Percentiles rank a stretch among this genome's conserved stretches.
These are phyloP conservation scores for Cercospora brassicicola DNA, from an alignment of 2,329 filamentous ascomycete genomes.

Conservation along the genomic window DNA sequence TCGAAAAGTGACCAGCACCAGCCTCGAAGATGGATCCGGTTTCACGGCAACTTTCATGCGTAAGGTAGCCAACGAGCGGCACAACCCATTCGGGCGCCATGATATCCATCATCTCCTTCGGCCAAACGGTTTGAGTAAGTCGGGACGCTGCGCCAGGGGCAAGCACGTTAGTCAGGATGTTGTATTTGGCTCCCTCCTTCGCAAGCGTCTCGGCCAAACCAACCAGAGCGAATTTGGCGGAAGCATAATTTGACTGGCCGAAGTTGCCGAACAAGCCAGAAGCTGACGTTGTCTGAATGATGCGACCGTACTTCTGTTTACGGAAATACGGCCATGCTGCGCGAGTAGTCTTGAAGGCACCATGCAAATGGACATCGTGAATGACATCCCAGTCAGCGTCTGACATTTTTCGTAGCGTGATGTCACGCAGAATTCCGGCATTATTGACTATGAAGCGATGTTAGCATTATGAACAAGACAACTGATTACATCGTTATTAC, in stretches of 20 bases:
- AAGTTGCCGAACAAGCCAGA: conserved; percentile 98
- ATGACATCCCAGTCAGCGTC: conserved; percentile 94
- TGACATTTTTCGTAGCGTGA: conserved; percentile 97
- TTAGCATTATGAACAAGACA: background rate
- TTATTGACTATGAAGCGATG: conserved; percentile 70
- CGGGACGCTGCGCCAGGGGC: conserved; percentile 92
- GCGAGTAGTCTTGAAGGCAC: conserved; percentile 94
- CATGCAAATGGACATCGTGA: conserved; percentile 84
- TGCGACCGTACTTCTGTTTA: conserved; percentile 95
- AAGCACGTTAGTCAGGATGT: conserved; percentile 90
- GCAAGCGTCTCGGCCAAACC: conserved; percentile 95
- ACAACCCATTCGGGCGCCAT: conserved; percentile 93
- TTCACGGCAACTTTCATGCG: conserved; percentile 78
- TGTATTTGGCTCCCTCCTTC: conserved; percentile 95
- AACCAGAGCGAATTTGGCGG: conserved; percentile 89
- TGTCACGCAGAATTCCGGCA: conserved; percentile 86
- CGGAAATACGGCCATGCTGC: conserved; percentile 98
- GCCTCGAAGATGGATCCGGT: conserved; percentile 89
- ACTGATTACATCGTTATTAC: conserved; percentile 56
- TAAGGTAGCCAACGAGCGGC: conserved; percentile 81
- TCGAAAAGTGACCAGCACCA: conserved; percentile 85
- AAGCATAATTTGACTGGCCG: conserved; percentile 93
- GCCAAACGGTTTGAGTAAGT: conserved; percentile 93
- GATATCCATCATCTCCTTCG: conserved; percentile 77
- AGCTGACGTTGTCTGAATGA: conserved; percentile 93